Conservation (phyloP, 495 filamentous ascomycete species). For the Aspergillus egyptiacus region DNA sequence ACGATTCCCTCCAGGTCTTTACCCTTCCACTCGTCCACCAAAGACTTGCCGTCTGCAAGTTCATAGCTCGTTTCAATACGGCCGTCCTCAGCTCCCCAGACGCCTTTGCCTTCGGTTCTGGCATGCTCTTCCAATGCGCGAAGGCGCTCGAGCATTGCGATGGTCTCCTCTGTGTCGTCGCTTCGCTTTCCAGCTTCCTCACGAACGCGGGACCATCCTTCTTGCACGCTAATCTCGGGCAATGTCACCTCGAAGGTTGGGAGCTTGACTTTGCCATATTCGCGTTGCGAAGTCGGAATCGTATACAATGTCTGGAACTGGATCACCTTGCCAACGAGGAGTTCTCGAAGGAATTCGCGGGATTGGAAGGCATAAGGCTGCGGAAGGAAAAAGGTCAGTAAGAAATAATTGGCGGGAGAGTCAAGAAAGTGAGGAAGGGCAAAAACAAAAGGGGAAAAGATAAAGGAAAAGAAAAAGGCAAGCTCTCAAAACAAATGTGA, state of each 20-base stretch:
- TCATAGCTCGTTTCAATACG: conserved; percentile 74
- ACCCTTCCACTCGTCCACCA: conserved; percentile 72
- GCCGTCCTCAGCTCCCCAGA: conserved; percentile 60
- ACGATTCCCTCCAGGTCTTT: conserved; percentile 71
- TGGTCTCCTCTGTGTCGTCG: conserved; percentile 71
- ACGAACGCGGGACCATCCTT: conserved; percentile 85
- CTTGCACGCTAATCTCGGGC: conserved; percentile 72
- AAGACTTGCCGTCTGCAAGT: conserved; percentile 59
- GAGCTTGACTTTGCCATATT: conserved; percentile 76
- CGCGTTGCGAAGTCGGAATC: conserved; percentile 72
- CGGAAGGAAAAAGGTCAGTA: not conserved
- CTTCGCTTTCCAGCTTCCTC: conserved; percentile 83
- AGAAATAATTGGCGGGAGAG: not conserved
- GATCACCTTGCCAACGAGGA: conserved; percentile 78
- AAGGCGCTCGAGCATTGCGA: conserved; percentile 66
- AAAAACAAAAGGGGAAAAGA: not conserved
- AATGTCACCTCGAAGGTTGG: conserved; percentile 64
- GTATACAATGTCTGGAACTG: conserved; percentile 78
- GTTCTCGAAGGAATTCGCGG: conserved; percentile 79
- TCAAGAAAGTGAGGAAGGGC: not conserved
- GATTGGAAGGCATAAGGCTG: conserved; percentile 84
- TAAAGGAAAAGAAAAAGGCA: not conserved
- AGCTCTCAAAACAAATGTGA: too few species aligned
- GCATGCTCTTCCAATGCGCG: conserved; percentile 74
- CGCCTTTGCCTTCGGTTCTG: conserved; percentile 65